phyloP scores from a whole-genome alignment of 2,329 filamentous ascomycete genomes.

The Domatiomyces globalis region DNA sequence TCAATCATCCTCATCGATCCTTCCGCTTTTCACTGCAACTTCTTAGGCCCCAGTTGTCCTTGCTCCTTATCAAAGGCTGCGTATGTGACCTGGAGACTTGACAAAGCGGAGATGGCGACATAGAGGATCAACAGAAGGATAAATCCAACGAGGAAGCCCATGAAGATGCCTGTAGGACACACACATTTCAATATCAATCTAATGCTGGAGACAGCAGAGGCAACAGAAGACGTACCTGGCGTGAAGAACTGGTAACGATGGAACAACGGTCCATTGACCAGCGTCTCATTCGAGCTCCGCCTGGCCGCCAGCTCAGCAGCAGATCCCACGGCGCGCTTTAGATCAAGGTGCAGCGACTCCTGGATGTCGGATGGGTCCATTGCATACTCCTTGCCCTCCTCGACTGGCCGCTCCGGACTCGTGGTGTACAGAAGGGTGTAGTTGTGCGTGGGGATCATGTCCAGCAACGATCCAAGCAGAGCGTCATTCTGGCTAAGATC shows the following conservation, averaged over 20 bases:
- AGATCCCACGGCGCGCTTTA: slow-evolving; percentile 49
- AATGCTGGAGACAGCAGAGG: neutral
- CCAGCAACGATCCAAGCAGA: slow-evolving; percentile 34
- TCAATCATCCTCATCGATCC: neutral
- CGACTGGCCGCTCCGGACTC: slow-evolving; percentile 35
- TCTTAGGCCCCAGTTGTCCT: slow-evolving; percentile 43
- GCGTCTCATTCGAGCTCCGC: slow-evolving; percentile 21
- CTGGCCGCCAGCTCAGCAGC: slow-evolving; percentile 16
- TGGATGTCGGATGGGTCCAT: slow-evolving; percentile 45
- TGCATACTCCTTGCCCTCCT: slow-evolving; percentile 41
- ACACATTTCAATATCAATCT: slow-evolving; percentile 1
- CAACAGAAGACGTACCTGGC: slow-evolving; percentile 46
- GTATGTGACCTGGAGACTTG: slow-evolving; percentile 77
- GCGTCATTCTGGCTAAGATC: slow-evolving; percentile 23
- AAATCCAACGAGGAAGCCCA: slow-evolving; percentile 58
- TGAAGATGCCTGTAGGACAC: slow-evolving; percentile 58
- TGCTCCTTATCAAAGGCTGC: slow-evolving; percentile 95
- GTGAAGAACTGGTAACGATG: slow-evolving; percentile 92
- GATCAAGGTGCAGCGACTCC: slow-evolving; percentile 51
- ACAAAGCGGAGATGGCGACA: slow-evolving; percentile 61
- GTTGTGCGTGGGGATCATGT: slow-evolving; percentile 34
- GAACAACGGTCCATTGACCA: slow-evolving; percentile 44
- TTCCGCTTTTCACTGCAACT: slow-evolving; percentile 12
- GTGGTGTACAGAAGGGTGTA: slow-evolving; percentile 69
- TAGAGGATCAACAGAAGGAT: slow-evolving; percentile 64